phyloP scores from a whole-genome alignment of 2,329 filamentous ascomycete species.

The Proliferodiscus dingleyae region DNA sequence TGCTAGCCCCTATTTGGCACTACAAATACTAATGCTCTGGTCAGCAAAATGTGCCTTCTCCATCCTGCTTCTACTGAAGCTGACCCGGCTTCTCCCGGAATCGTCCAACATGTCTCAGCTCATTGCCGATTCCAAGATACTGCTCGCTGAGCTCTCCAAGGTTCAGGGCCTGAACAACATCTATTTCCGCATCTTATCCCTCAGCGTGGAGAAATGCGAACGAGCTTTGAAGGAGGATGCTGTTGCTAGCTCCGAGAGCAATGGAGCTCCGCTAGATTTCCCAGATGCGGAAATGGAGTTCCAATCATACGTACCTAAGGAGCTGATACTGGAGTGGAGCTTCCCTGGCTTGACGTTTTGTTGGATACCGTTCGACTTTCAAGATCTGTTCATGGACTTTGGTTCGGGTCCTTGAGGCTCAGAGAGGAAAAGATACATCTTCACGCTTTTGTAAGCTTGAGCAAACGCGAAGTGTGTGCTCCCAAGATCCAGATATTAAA shows the following conservation, averaged over 20 bases:
- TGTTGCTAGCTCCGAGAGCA: constrained; percentile 13
- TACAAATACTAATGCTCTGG: too few relatives aligned
- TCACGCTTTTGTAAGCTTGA: too few relatives aligned
- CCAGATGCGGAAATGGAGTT: constrained; percentile 40
- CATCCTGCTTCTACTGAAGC: constrained; percentile 49
- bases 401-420: constrained; percentile 13
- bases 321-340: constrained; percentile 55
- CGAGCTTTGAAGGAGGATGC: constrained; percentile 37
- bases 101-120: constrained; percentile 31
- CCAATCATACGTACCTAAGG: constrained; percentile 48
- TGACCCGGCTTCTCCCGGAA: constrained; percentile 45
- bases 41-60: constrained; percentile 51
- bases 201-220: constrained; percentile 47
- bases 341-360: constrained; percentile 46
- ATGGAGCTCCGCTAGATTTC: constrained; percentile 16
- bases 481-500: too few relatives aligned
- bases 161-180: constrained; percentile 39
- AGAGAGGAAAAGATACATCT: too few relatives aligned
- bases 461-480: too few relatives aligned
- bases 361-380: constrained; percentile 35
- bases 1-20: too few relatives aligned
- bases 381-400: constrained; percentile 20
- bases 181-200: constrained; percentile 43
- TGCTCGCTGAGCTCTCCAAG: constrained; percentile 39
- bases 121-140: constrained; percentile 38